Base-by-base conservation (phyloP, 805 yeast genomes). In the Kuraishia molischiana region DNA sequence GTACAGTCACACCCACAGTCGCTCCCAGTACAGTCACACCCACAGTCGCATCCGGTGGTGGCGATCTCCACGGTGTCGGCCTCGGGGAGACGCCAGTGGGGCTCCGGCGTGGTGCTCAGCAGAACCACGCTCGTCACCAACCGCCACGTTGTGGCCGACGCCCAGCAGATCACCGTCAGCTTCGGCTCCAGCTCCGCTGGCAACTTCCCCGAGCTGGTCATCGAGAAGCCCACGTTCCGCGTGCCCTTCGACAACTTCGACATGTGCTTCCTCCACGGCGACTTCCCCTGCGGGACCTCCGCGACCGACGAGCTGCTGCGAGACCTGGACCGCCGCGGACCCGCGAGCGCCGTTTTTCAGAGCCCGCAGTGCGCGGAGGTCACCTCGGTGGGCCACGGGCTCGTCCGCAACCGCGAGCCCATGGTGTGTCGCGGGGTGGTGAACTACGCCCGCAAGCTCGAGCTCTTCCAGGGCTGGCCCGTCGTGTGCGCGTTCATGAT, bases 371-470 rank as follows among this genome's bases (percentile, higher is more conserved):
- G 24, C 31, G 3, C 13, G 5, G 17, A 28, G 5, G 67, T 62
- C 0, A 35, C 38, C 1, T 51, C 72, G 1, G 38, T 51, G 4
- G 71, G 73, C 1, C 67, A 46, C 46, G 75, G 75, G 1, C 49
- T 69, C 3, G 58, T 63, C 37, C 56, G 59, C 19, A 35, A 46
- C 26, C 24, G 40, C 22, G 39, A 36, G 4, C 72, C 74, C 3
- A 32, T 68, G 9, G 38, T 42, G 11, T 57, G 68, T 1, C 35
- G 34, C 4, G 74, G 74, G 0, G 35, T 40, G 14, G 38, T 65
- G 17, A 28, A 28, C 17, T 28, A 8, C 3, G 51, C 52, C 24
- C 43, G 55, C n/a, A 41, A 41, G 5, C 37, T 53, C 2, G 40
- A 36, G 10, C 37, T 50, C 3, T 38, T 40, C 17, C n/a, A 15